Conservation (phyloP, 2,329 filamentous ascomycete species). For the Alternaria brassicicola region DNA sequence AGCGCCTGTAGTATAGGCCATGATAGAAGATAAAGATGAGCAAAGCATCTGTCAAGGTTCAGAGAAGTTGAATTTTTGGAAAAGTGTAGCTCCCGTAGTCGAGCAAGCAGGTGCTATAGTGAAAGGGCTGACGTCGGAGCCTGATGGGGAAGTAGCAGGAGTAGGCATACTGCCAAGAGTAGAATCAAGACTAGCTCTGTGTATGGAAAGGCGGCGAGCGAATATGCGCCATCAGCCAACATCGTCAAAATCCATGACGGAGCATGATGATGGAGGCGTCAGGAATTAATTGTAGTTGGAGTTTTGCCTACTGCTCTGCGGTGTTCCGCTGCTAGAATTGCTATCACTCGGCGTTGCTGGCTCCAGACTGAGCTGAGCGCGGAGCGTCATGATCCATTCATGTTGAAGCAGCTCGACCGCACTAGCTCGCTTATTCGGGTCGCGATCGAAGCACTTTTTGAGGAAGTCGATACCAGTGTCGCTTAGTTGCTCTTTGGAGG, state of each 20-base stretch:
- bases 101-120: neutral
- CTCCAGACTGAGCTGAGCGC: conserved; percentile 55
- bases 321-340: conserved; percentile 25
- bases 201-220: conserved; percentile 9
- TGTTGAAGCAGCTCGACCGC: conserved; percentile 91
- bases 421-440: conserved; percentile 77
- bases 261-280: neutral
- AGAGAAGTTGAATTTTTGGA: conserved; percentile 12
- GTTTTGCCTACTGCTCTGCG: conserved; percentile 40
- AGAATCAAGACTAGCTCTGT: neutral
- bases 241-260: neutral
- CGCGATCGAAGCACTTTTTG: conserved; percentile 81
- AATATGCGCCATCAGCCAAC: conserved; percentile 5
- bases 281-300: conserved; percentile 38
- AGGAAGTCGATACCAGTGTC: conserved; percentile 86
- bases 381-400: conserved; percentile 74
- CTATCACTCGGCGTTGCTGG: conserved; percentile 52
- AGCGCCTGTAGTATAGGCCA: neutral
- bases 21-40: neutral
- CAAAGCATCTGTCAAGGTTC: conserved; percentile 15
- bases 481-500: conserved; percentile 81
- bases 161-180: neutral
- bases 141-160: neutral
- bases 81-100: neutral
- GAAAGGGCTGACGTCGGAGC: neutral